A percentile compares a stretch with the other conserved stretches of the same genome.
phyloP scores from a whole-genome alignment of 176 grass and related monocot species.

The Tillandsia fasciculata region DNA sequence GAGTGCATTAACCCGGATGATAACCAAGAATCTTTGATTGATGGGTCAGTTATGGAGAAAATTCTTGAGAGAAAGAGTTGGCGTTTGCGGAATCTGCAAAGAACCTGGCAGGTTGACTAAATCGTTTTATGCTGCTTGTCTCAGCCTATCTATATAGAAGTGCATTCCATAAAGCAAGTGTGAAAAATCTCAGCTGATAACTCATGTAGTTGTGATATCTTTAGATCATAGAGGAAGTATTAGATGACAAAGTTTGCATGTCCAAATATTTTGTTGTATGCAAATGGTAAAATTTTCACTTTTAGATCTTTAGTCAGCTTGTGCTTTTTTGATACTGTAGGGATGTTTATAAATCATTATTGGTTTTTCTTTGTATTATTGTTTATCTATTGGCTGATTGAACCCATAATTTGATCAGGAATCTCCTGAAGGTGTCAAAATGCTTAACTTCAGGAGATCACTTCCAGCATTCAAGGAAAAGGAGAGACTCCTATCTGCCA shows the following conservation, averaged over 20 bases:
- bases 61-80: constrained; percentile 87
- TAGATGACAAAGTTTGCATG: too few species aligned
- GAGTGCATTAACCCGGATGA: constrained; percentile 36
- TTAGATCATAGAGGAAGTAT: too few species aligned
- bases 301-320: too few species aligned
- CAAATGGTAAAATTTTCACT: too few species aligned
- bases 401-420: constrained; percentile 31
- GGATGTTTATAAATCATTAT: not conserved
- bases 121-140: not conserved
- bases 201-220: too few species aligned
- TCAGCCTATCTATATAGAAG: not conserved
- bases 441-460: constrained; percentile 73
- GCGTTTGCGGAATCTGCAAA: constrained; percentile 81
- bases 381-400: not conserved
- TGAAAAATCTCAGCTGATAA: not conserved
- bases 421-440: constrained; percentile 75
- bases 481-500: constrained; percentile 75
- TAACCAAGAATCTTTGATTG: constrained; percentile 59
- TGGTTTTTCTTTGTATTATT: not conserved
- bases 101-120: constrained; percentile 67
- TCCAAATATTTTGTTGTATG: too few species aligned
- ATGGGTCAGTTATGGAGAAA: constrained; percentile 81
- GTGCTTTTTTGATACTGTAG: too few species aligned
- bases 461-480: constrained; percentile 89
- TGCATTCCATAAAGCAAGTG: not conserved